Conservation (phyloP, 176 grass and related monocot genomes). For the Typha latifolia region DNA sequence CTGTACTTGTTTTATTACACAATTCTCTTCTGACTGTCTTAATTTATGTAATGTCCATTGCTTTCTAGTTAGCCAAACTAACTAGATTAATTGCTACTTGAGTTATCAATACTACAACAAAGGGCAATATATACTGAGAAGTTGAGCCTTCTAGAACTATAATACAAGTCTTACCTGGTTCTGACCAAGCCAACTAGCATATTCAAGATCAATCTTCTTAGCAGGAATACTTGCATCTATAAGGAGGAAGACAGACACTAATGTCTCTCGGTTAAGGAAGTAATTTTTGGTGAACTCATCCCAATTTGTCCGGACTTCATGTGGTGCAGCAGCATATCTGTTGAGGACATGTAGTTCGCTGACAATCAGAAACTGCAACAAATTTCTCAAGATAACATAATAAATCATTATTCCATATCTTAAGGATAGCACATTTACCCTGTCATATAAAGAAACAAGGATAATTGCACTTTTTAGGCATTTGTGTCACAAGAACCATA, state of each 20-base stretch:
- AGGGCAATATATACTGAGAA: neutral
- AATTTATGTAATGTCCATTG: neutral
- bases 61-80: neutral
- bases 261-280: slow-evolving; percentile 55
- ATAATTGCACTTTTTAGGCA: neutral
- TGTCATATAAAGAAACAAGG: neutral
- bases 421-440: neutral
- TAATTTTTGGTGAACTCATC: slow-evolving; percentile 86
- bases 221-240: slow-evolving; percentile 96
- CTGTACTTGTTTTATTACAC: too few relatives aligned
- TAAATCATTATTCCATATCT: neutral
- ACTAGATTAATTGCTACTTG: neutral
- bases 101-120: neutral
- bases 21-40: too few relatives aligned
- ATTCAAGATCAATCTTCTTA: slow-evolving; percentile 98
- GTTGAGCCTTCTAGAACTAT: neutral
- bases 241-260: slow-evolving; percentile 90
- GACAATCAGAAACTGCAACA: slow-evolving; percentile 14
- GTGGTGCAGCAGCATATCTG: slow-evolving; percentile 91
- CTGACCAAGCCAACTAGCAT: slow-evolving; percentile 95
- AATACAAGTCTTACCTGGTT: slow-evolving; percentile 43
- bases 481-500: too few relatives aligned
- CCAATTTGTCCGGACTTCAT: slow-evolving; percentile 77
- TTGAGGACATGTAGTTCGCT: slow-evolving; percentile 20
- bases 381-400: slow-evolving; percentile 10